Evolutionary conservation across 1,284 basidiomycete genomes (phyloP).

Genomic region (Neonothopanus nambi): DNA sequence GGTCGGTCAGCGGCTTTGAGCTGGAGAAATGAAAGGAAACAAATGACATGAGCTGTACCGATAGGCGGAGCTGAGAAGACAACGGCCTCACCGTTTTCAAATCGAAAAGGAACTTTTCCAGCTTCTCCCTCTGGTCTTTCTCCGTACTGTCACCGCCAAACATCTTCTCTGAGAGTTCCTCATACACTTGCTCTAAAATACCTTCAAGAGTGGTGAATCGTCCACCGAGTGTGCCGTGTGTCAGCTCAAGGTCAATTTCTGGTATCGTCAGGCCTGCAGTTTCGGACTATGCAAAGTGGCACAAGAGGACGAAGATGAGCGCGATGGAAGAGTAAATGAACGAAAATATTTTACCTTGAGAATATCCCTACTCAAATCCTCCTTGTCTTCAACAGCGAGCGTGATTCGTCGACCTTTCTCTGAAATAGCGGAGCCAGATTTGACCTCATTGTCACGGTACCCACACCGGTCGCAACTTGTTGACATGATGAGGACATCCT

Average conservation of each 20-base stretch:
- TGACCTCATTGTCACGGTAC: slow-evolving; percentile 97
- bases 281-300: slow-evolving; percentile 86
- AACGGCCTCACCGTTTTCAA: slow-evolving; percentile 73
- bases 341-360: slow-evolving; percentile 67
- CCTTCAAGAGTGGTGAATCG: slow-evolving; percentile 98
- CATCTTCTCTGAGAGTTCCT: slow-evolving; percentile 92
- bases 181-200: slow-evolving; percentile 92
- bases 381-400: slow-evolving; percentile 89
- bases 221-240: slow-evolving; percentile 95
- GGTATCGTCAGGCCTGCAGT: slow-evolving; percentile 90
- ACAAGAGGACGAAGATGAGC: neutral
- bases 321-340: neutral
- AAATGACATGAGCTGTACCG: neutral
- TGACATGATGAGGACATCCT: slow-evolving; percentile 99
- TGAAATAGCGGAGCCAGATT: slow-evolving; percentile 89
- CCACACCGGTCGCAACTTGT: slow-evolving; percentile 95
- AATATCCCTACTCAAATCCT: slow-evolving; percentile 93
- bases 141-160: slow-evolving; percentile 75
- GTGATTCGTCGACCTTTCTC: slow-evolving; percentile 85
- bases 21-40: slow-evolving; percentile 34
- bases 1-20: slow-evolving; percentile 75
- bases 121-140: slow-evolving; percentile 46
- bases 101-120: slow-evolving; percentile 77
- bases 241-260: slow-evolving; percentile 92
- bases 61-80: too few species aligned